These are phyloP conservation scores for Arabis alpina DNA, from an alignment of 345 rosid species.

Conservation along the genomic window DNA sequence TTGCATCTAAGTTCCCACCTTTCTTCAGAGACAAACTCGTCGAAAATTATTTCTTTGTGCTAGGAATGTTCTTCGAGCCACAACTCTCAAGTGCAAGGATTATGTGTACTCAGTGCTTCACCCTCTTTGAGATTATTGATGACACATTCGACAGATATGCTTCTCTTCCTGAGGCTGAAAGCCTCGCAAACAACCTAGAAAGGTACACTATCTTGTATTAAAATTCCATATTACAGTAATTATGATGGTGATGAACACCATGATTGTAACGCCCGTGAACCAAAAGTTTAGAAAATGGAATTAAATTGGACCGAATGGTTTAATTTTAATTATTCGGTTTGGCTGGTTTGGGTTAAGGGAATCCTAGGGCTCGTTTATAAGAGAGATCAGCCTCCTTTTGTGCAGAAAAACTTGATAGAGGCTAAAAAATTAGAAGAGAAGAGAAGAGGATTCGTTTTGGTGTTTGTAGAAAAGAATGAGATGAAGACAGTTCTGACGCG, in stretches of 20 bases:
- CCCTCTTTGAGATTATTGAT: not conserved
- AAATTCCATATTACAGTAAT: not conserved
- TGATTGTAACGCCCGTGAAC: no score
- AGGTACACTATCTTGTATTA: conserved; percentile 4
- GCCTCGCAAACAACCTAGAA: conserved; percentile 13
- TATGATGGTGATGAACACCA: not conserved
- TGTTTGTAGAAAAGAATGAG: no score
- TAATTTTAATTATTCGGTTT: no score
- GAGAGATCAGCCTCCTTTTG: no score
- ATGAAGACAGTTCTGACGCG: no score
- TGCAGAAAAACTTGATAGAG: no score
- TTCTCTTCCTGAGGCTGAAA: conserved; percentile 13
- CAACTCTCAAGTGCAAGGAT: not conserved
- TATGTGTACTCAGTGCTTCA: not conserved
- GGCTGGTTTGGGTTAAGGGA: no score
- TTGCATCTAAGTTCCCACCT: conserved; percentile 18
- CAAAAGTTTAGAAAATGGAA: no score
- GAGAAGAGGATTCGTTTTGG: no score
- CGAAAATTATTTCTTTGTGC: not conserved
- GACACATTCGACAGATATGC: conserved; percentile 40
- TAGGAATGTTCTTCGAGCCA: not conserved
- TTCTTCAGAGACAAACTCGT: conserved; percentile 25
- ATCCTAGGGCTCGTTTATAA: no score
- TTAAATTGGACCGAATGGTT: no score
- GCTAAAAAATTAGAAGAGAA: no score